phyloP scores from a whole-genome alignment of 2,329 filamentous ascomycete species.

The Fusarium euwallaceae region DNA sequence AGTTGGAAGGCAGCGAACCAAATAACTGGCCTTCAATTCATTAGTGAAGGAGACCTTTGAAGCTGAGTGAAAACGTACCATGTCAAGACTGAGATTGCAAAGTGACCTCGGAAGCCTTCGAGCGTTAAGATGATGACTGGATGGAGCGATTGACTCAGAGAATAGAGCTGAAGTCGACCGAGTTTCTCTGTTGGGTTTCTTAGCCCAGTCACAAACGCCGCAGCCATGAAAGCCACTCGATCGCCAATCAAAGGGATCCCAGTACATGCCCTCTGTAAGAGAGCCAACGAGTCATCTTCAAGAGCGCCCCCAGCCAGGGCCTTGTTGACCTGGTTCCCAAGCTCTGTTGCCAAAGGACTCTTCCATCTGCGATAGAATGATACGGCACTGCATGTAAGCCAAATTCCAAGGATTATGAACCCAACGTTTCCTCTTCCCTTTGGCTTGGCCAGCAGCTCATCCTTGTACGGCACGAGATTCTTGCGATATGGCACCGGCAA shows the following conservation, averaged over 20 bases:
- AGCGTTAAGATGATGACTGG: background rate
- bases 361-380: background rate
- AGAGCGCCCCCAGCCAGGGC: background rate
- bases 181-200: background rate
- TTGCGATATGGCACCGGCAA: background rate
- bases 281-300: background rate
- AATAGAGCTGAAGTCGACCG: constrained; percentile 1
- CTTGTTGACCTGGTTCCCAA: background rate
- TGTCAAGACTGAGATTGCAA: background rate
- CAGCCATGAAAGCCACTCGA: background rate
- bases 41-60: background rate
- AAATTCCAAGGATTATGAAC: constrained; percentile 1
- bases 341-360: background rate
- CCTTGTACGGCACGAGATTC: constrained; percentile 1
- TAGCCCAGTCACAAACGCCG: background rate
- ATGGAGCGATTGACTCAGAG: constrained; percentile 7
- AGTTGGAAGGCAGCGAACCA: constrained; percentile 20
- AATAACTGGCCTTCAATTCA: constrained; percentile 5
- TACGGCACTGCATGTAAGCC: background rate
- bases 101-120: background rate
- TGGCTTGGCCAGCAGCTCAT: background rate
- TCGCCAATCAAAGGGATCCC: background rate
- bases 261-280: background rate
- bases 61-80: background rate
- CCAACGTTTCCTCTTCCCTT: background rate